Conservation (phyloP, 2,329 filamentous ascomycete species). For the Pseudogymnoascus sp. region DNA sequence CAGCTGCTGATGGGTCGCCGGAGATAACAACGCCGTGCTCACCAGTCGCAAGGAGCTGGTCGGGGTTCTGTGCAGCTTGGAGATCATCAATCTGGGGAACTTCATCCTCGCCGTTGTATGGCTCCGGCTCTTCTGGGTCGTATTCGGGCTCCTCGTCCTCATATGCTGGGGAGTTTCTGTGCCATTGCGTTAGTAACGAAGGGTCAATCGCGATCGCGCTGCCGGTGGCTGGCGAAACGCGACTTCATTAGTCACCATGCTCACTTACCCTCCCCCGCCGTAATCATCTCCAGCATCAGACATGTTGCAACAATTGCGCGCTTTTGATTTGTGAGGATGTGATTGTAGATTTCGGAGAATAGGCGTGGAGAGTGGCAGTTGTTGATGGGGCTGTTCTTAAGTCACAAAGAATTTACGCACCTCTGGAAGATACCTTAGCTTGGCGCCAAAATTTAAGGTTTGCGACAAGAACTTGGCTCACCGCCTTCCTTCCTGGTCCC, state of each 20-base stretch:
- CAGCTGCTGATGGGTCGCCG: conserved; percentile 56
- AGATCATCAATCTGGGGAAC: conserved; percentile 45
- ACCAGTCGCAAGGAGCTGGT: conserved; percentile 31
- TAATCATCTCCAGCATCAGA: conserved; percentile 68
- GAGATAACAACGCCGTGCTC: conserved; percentile 44
- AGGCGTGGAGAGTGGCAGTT: conserved; percentile 5
- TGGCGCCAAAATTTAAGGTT: conserved; percentile 22
- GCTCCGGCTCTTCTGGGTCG: conserved; percentile 47
- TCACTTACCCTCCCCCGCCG: conserved; percentile 46
- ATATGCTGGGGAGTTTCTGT: conserved; percentile 62
- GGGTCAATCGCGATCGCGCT: conserved; percentile 17
- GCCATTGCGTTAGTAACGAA: conserved; percentile 30
- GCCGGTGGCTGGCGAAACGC: not conserved
- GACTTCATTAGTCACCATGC: not conserved
- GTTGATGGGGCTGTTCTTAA: conserved; percentile 4
- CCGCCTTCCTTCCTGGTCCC: not conserved
- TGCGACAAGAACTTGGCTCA: conserved; percentile 18
- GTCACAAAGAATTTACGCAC: conserved; percentile 20
- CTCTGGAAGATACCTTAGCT: conserved; percentile 2
- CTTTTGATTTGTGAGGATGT: not conserved
- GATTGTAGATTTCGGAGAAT: conserved; percentile 5
- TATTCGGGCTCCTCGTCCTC: conserved; percentile 62
- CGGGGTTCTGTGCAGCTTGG: conserved; percentile 50
- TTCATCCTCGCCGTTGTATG: conserved; percentile 47
- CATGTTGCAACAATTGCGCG: conserved; percentile 40